These are phyloP conservation scores for Waltiozyma sp. DNA, from an alignment of 1,139 yeast genomes.

Conservation along the genomic window DNA sequence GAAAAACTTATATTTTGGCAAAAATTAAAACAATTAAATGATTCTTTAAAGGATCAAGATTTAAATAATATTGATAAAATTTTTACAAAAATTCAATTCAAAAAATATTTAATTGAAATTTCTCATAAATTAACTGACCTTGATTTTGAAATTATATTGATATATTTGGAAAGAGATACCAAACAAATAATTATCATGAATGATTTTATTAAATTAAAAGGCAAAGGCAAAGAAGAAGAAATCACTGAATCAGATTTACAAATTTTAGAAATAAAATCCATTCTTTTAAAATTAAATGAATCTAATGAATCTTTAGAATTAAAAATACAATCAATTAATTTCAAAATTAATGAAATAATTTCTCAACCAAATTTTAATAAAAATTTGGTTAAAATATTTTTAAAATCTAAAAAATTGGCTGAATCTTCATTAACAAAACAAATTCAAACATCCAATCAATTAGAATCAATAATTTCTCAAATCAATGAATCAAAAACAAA, in stretches of 20 bases:
- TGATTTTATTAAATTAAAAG: constrained; percentile 12
- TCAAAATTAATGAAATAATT: constrained; percentile 10
- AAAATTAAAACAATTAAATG: constrained; percentile 8
- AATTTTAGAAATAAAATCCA: constrained; percentile 21
- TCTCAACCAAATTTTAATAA: constrained; percentile 7
- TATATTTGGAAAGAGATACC: constrained; percentile 13
- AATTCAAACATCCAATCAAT: constrained; percentile 25
- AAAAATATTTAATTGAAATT: constrained; percentile 1
- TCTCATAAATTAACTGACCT: constrained; percentile 6
- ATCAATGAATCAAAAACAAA: constrained; percentile 40
- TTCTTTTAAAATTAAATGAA: constrained; percentile 8
- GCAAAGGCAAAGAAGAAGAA: constrained; percentile 6
- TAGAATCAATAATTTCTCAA: constrained; percentile 29
- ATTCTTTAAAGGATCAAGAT: constrained; percentile 3
- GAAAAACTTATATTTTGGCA: constrained; percentile 12
- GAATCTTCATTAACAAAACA: constrained; percentile 26
- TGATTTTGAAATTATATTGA: constrained; percentile 13
- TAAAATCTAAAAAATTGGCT: constrained; percentile 22
- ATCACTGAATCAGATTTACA: constrained; percentile 23
- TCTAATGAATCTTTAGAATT: constrained; percentile 10
- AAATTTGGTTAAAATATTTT: constrained; percentile 12
- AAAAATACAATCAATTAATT: constrained; percentile 11
- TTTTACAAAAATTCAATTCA: constrained; percentile 9
- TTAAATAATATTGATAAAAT: background rate
- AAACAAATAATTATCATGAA: constrained; percentile 7